These are phyloP conservation scores for Omphalotus olearius DNA, from an alignment of 1,284 basidiomycete species.

Conservation along the genomic window DNA sequence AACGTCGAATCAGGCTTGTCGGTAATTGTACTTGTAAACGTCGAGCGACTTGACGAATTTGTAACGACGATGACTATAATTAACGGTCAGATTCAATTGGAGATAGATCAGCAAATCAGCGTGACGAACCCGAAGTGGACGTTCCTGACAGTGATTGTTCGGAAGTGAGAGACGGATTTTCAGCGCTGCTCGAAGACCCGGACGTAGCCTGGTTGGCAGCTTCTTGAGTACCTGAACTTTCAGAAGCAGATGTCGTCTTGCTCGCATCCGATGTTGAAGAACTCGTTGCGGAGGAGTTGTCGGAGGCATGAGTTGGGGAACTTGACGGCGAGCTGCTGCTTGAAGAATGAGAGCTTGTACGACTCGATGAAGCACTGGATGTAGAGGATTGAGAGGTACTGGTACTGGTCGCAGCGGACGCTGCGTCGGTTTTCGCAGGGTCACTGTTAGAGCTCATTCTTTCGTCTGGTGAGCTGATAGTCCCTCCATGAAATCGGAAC, in stretches of 20 bases:
- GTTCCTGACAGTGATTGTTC: too few species aligned
- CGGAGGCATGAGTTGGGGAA: background rate
- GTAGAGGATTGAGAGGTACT: background rate
- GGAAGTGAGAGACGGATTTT: too few species aligned
- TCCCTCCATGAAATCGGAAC: too few species aligned
- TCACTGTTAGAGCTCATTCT: too few species aligned
- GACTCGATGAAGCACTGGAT: background rate
- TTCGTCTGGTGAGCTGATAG: too few species aligned
- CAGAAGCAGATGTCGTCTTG: background rate
- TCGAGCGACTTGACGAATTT: slow-evolving; percentile 15
- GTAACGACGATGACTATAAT: slow-evolving; percentile 9
- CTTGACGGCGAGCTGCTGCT: background rate
- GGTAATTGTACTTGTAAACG: slow-evolving; percentile 38
- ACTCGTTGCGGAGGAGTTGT: background rate
- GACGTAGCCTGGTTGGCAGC: background rate
- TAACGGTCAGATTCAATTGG: background rate
- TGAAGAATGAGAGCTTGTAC: background rate
- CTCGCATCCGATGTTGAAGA: slow-evolving; percentile 1
- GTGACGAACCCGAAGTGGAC: slow-evolving; percentile 9
- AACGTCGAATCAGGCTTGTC: slow-evolving; percentile 41
- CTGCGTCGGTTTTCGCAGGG: background rate
- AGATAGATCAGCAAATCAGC: background rate
- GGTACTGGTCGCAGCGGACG: background rate
- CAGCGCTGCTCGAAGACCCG: background rate
- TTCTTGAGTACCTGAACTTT: background rate